Base-by-base conservation (phyloP, 805 yeast genomes). In the Starmerella khaoyaiensis region DNA sequence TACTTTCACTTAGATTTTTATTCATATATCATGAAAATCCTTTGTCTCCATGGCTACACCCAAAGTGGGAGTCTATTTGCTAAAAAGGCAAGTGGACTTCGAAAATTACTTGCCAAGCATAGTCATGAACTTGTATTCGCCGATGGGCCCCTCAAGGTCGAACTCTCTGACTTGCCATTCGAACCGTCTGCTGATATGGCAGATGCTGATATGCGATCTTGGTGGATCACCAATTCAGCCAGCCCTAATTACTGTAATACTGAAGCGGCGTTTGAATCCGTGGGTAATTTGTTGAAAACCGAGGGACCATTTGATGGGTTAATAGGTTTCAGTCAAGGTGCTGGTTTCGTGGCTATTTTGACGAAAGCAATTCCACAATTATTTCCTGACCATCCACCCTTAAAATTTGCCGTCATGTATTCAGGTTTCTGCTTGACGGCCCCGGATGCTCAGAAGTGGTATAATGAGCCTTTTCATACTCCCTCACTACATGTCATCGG, bases 241-340 rank as follows among this genome's bases (percentile, higher is more conserved):
- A 48, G 44, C 21, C 37, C 48, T 17, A 55, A 54, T 26, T 45
- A 50, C 41, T 41, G 48, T 45, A 37, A 59, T n/a, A 43, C 62
- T 5, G 62, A 57, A 14, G 49, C 64, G 27, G 70, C 76, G 19
- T 59, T 70, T 28, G 67, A 65, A 22, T 55, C 78, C 5, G 63
- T 75, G 2, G 64, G 64, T 14, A 71, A 64, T 19, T 71, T 73
- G 44, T 65, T 80, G 31, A 62, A 67, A 20, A 65, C 67, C 35
- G 72, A 80, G 31, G 83, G 82, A 1, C 96, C 96, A 1, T 80
- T 82, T 47, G 79, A 77, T 17, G 98, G 97, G 5, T 61, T 87
- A 16, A 60, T 90, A 30, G 97, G 96, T 1, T 87, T 87, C 56
- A 78, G 93, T 9, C 97, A 90, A 57, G 98, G 98, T 44, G 93